Conservation (phyloP, 108 stramenopile genomes). For the Nitzschia sp. region DNA sequence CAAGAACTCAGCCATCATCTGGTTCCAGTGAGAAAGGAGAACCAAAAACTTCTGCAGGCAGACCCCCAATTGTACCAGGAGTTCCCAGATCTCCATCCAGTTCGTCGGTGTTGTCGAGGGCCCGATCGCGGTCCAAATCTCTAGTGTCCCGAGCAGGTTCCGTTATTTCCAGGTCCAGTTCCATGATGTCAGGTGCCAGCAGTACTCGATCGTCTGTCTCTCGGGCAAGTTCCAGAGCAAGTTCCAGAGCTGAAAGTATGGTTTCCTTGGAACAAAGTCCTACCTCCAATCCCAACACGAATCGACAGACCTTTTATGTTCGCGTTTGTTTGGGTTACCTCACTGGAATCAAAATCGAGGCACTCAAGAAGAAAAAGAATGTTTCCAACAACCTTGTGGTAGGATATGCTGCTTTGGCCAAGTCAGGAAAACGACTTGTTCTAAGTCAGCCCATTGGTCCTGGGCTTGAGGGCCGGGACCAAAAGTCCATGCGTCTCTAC, state of each 20-base stretch:
- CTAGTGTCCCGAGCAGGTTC: background rate
- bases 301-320: conserved; percentile 30
- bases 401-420: conserved; percentile 30
- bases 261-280: conserved; percentile 9
- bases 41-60: background rate
- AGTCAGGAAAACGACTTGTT: conserved; percentile 25
- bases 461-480: conserved; percentile 2
- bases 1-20: background rate
- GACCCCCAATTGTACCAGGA: conserved; percentile 6
- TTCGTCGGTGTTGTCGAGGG: background rate
- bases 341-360: conserved; percentile 25
- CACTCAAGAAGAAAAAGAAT: conserved; percentile 10
- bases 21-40: conserved; percentile 1
- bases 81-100: background rate
- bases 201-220: conserved; percentile 10
- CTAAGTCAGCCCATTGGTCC: conserved; percentile 28
- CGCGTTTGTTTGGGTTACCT: conserved; percentile 28
- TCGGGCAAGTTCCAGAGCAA: background rate
- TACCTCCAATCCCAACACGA: background rate
- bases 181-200: background rate
- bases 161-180: background rate
- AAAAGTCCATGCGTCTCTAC: conserved; percentile 11
- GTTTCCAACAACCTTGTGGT: conserved; percentile 14
- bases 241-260: too few species aligned
- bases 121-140: background rate